Evolutionary conservation across 2,329 filamentous ascomycete species (phyloP).

Genomic region (Trichophyton schoenleinii): DNA sequence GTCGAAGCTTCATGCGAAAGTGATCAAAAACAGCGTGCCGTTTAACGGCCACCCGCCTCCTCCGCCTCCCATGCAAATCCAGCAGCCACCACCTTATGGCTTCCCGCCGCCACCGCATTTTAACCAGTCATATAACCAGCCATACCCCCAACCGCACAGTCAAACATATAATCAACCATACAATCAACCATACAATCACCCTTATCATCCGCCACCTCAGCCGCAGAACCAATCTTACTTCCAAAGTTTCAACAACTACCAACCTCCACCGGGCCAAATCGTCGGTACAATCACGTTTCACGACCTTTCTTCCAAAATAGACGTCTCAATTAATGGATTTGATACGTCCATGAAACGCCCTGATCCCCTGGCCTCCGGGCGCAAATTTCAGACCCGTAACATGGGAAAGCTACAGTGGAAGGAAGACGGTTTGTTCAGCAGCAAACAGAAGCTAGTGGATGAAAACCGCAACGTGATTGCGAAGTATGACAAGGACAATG

Average conservation of each 20-base stretch:
- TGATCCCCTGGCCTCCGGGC: constrained; percentile 8
- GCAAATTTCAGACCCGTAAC: constrained; percentile 9
- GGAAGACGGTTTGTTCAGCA: constrained; percentile 8
- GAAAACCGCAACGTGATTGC: constrained; percentile 10
- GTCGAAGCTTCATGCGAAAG: constrained; percentile 9
- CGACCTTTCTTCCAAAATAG: constrained; percentile 13
- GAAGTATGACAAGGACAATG: constrained; percentile 7
- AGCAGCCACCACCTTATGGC: not conserved
- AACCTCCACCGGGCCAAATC: not conserved
- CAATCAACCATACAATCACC: not conserved
- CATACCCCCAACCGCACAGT: not conserved
- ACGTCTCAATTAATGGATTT: constrained; percentile 6
- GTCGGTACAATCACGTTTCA: constrained; percentile 11
- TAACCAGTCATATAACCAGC: constrained; percentile 1
- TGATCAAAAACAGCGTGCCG: not conserved
- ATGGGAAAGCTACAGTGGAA: constrained; percentile 13
- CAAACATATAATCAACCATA: not conserved
- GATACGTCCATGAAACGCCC: constrained; percentile 11
- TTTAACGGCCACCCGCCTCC: not conserved
- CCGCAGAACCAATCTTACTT: not conserved
- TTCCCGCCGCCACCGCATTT: not conserved
- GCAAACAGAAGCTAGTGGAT: constrained; percentile 11
- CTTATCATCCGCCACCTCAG: not conserved
- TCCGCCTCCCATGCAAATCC: not conserved
- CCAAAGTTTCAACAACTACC: constrained; percentile 1